phyloP scores from a whole-genome alignment of 495 filamentous ascomycete genomes.

The Penicillium canariense region DNA sequence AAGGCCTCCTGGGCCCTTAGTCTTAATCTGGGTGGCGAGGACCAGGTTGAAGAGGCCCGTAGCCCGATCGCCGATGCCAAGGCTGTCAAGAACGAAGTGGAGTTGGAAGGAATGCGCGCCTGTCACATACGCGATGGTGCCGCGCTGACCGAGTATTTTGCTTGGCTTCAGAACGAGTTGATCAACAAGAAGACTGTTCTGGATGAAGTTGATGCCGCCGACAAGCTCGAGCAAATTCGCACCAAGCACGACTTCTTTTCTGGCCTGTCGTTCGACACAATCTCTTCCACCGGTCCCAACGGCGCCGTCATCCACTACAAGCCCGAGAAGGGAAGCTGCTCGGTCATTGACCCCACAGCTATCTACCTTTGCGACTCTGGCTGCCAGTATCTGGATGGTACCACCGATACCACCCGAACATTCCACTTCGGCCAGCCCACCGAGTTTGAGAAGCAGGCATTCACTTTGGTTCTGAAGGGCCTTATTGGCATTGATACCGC shows the following conservation, averaged over 20 bases:
- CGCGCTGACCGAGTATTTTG: constrained; percentile 88
- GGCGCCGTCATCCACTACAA: constrained; percentile 98
- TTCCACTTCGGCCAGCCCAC: constrained; percentile 88
- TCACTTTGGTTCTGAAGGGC: constrained; percentile 96
- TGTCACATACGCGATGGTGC: constrained; percentile 96
- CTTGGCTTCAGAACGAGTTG: constrained; percentile 92
- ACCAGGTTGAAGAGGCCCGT: constrained; percentile 78
- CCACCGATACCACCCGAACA: constrained; percentile 93
- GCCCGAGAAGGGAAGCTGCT: constrained; percentile 78
- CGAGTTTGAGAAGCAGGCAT: constrained; percentile 82
- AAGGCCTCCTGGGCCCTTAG: constrained; percentile 93
- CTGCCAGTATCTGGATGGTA: constrained; percentile 92
- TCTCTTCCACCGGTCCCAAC: constrained; percentile 92
- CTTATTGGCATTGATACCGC: constrained; percentile 85
- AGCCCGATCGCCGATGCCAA: constrained; percentile 93
- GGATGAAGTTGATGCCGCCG: constrained; percentile 87
- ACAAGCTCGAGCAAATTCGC: constrained; percentile 83
- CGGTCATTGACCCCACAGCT: constrained; percentile 78
- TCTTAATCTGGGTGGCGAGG: constrained; percentile 82
- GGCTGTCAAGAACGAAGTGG: constrained; percentile 92
- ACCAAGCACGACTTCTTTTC: constrained; percentile 80
- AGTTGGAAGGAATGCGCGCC: constrained; percentile 87
- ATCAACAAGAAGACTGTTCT: constrained; percentile 66
- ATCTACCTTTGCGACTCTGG: constrained; percentile 98
- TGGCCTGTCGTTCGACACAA: constrained; percentile 92